phyloP scores from a whole-genome alignment of 768 basidiomycete species.

The Tubosaeta sp. region DNA sequence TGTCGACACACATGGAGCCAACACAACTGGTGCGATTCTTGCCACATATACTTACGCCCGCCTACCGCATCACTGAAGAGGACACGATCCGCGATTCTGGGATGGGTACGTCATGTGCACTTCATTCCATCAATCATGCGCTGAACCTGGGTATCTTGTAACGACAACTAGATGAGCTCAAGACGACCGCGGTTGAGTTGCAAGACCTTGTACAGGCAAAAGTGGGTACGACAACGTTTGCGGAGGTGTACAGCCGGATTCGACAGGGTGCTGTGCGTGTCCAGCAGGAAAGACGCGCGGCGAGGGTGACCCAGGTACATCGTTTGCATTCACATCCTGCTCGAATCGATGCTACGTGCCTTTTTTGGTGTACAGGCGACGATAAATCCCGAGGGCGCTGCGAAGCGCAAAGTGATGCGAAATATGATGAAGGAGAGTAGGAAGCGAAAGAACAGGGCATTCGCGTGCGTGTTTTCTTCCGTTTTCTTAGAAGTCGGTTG shows the following conservation, averaged over 20 bases:
- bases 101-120: constrained; percentile 54
- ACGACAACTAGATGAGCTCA: constrained; percentile 66
- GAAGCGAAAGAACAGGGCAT: constrained; percentile 66
- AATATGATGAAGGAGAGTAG: constrained; percentile 75
- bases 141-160: background rate
- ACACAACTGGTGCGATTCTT: constrained; percentile 61
- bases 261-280: constrained; percentile 65
- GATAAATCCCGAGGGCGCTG: constrained; percentile 70
- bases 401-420: constrained; percentile 66
- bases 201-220: constrained; percentile 84
- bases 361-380: constrained; percentile 39
- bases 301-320: constrained; percentile 47
- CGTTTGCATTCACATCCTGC: background rate
- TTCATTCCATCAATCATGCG: background rate
- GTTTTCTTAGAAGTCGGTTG: background rate
- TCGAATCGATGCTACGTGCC: background rate
- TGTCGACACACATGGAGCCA: constrained; percentile 67
- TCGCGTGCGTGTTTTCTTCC: constrained; percentile 46
- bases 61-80: constrained; percentile 86
- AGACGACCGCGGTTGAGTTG: constrained; percentile 74
- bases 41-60: constrained; percentile 79
- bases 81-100: constrained; percentile 73
- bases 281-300: constrained; percentile 67
- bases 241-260: constrained; percentile 73
- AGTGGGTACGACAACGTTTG: constrained; percentile 85